phyloP scores from a whole-genome alignment of 1,139 yeast genomes.

The Debaryomyces udenii region DNA sequence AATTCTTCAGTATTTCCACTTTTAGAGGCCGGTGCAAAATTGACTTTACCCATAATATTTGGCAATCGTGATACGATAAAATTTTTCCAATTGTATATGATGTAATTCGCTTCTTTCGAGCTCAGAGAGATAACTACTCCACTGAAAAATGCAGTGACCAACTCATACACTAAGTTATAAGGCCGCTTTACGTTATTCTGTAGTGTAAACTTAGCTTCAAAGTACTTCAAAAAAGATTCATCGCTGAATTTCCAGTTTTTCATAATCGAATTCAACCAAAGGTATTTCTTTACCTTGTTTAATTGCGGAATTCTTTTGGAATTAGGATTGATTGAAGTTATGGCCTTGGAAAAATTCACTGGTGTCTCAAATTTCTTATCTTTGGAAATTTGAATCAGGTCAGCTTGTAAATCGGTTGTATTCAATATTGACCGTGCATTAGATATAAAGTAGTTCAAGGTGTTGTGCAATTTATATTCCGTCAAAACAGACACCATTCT shows the following conservation, averaged over 20 bases:
- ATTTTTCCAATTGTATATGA: constrained; percentile 38
- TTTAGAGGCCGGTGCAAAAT: constrained; percentile 12
- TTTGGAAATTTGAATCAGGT: background rate
- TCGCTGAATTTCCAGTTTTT: constrained; percentile 27
- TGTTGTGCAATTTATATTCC: constrained; percentile 1
- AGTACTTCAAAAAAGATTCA: constrained; percentile 17
- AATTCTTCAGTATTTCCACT: background rate
- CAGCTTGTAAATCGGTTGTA: constrained; percentile 3
- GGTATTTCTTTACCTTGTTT: constrained; percentile 28
- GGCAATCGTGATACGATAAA: constrained; percentile 38
- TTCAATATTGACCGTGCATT: constrained; percentile 3
- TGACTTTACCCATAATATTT: constrained; percentile 20
- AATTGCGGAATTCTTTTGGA: constrained; percentile 11
- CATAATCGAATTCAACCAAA: constrained; percentile 35
- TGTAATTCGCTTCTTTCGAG: constrained; percentile 24
- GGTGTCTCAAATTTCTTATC: constrained; percentile 2
- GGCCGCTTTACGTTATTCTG: constrained; percentile 15
- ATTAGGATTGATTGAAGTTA: constrained; percentile 11
- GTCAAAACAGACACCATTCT: constrained; percentile 2
- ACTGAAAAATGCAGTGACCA: constrained; percentile 25
- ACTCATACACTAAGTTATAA: constrained; percentile 22
- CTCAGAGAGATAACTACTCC: constrained; percentile 22
- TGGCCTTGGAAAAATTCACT: constrained; percentile 6
- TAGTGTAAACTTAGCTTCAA: constrained; percentile 18
- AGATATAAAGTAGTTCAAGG: constrained; percentile 3